These are phyloP conservation scores for Zalerion maritima DNA, from an alignment of 495 filamentous ascomycete genomes.

Conservation along the genomic window DNA sequence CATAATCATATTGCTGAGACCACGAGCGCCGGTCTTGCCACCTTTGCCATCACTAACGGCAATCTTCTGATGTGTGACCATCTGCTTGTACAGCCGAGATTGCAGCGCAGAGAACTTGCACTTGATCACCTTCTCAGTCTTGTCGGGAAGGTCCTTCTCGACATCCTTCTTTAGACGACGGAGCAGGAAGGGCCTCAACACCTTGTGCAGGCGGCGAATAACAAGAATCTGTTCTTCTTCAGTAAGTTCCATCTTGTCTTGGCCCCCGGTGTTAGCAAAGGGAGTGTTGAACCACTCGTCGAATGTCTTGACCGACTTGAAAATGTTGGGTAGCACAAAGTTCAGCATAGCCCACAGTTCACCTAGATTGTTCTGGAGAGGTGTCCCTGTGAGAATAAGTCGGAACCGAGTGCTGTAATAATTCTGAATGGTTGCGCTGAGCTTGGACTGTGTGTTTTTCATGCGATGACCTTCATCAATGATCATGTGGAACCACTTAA, in stretches of 20 bases:
- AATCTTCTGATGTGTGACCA: conserved; percentile 88
- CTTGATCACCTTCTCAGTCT: conserved; percentile 97
- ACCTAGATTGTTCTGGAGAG: conserved; percentile 90
- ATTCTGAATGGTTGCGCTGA: conserved; percentile 83
- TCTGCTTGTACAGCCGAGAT: conserved; percentile 85
- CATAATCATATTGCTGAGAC: conserved; percentile 99
- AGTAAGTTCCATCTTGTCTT: conserved; percentile 95
- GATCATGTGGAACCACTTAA: conserved; percentile 99
- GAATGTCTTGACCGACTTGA: conserved; percentile 98
- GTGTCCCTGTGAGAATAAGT: conserved; percentile 92
- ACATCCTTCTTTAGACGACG: conserved; percentile 99
- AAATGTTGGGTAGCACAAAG: conserved; percentile 95
- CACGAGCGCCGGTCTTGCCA: conserved; percentile 86
- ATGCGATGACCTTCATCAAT: conserved; percentile 99
- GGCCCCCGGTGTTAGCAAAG: conserved; percentile 93
- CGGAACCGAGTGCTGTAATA: conserved; percentile 93
- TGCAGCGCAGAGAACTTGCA: conserved; percentile 95
- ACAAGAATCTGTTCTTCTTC: conserved; percentile 99
- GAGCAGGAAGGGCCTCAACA: conserved; percentile 89
- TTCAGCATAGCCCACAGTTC: conserved; percentile 97
- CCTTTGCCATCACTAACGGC: conserved; percentile 89
- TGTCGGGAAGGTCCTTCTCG: conserved; percentile 95
- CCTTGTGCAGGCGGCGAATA: conserved; percentile 96
- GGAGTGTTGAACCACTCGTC: conserved; percentile 99
- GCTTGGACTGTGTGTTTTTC: conserved; percentile 97